A percentile compares a stretch with the other conserved stretches of the same genome.
Evolutionary conservation across 140 eudicot species (phyloP).

Genomic region (Oenanthe javanica): DNA sequence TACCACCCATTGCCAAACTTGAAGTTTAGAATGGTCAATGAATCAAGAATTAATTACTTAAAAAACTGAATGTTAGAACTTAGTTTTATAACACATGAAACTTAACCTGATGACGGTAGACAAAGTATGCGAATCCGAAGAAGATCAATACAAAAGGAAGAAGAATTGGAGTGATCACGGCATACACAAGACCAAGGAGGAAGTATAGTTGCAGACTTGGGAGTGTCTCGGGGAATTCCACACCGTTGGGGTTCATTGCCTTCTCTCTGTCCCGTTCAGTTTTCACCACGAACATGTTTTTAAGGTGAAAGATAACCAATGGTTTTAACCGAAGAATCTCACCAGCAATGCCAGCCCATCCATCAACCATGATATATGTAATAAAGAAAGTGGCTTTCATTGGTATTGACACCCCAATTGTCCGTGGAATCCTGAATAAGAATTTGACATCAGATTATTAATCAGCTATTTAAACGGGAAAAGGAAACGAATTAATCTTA

Average conservation of each 20-base stretch:
- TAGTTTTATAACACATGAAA: neutral
- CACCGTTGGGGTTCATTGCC: conserved; percentile 85
- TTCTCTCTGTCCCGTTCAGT: conserved; percentile 76
- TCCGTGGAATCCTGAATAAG: conserved; percentile 77
- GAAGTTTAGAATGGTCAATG: neutral
- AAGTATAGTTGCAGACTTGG: conserved; percentile 89
- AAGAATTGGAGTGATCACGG: conserved; percentile 84
- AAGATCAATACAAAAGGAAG: conserved; percentile 82
- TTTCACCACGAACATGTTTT: conserved; percentile 85
- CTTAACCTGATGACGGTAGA: conserved; percentile 92
- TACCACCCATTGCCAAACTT: neutral
- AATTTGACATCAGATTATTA: neutral
- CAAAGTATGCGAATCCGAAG: conserved; percentile 85
- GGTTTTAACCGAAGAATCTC: conserved; percentile 88
- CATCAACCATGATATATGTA: conserved; percentile 92
- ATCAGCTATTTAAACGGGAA: neutral
- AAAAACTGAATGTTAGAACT: neutral
- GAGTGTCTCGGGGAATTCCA: conserved; percentile 76
- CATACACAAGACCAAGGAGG: conserved; percentile 78
- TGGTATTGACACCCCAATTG: conserved; percentile 92
- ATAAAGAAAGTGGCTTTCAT: conserved; percentile 97
- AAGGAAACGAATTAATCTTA: neutral
- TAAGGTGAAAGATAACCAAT: conserved; percentile 73
- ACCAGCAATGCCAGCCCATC: conserved; percentile 98
- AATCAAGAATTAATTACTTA: neutral